Evolutionary conservation across 83 land plant genomes (phyloP), one percentile per base, ranked within the genome.

Genomic region (Thuja plicata): DNA sequence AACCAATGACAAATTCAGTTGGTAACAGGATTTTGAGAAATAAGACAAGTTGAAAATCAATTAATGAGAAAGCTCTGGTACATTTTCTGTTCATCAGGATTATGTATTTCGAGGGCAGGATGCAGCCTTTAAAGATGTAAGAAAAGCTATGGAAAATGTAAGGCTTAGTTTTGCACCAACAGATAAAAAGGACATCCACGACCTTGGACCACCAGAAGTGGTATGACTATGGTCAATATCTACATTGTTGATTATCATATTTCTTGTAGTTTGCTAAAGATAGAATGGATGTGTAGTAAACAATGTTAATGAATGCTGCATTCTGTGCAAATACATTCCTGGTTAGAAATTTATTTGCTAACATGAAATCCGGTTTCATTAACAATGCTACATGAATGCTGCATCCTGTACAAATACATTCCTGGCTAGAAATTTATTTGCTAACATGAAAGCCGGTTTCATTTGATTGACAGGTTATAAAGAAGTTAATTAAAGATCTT

Each of bases 61-160:
- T 38, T 37, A 38, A 78, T 78, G 45, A 78, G 82, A 16, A 37
- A 38, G 19, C 82, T 78, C 82, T 78, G 43, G 40, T 21, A 16
- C 45, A 38, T 78, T 78, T 78, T 78, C 35, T 16, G 27, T 78
- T 24, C 38, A 80, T 66, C 79, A 93, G 94, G 96, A 93, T 27
- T 95, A 91, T 60, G 92, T 91, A 35, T 95, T 89, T 57, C 84
- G 71, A 52, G 96, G 92, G 0, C 92, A 91, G 87, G 96, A 95
- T 90, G 93, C 93, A 73, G 96, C 94, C 80, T 95, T 95, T 45
- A 95, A 95, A 78, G 94, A 95, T 82, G 87, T 92, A 30, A 88
- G 78, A 46, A 83, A 92, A 50, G 90, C 92, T 76, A 76, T 94
- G 73, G 94, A 94, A 85, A 93, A 93, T 88, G 94, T 94, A 19